These are phyloP conservation scores for Cicer bijugum DNA, from an alignment of 306 rosid species.

Conservation along the genomic window DNA sequence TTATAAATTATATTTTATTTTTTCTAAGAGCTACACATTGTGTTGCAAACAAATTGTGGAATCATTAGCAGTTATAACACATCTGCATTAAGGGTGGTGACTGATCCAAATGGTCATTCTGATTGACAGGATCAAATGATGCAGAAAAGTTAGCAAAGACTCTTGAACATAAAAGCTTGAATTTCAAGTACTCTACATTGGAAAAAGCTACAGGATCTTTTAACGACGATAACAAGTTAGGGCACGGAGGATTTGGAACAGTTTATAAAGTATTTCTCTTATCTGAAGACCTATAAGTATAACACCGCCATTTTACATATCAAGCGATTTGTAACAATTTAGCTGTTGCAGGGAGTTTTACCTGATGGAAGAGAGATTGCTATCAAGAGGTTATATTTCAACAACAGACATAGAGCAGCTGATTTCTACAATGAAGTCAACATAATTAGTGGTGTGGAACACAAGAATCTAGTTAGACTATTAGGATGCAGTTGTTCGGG, in stretches of 20 bases:
- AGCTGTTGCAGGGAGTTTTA: slow-evolving; percentile 56
- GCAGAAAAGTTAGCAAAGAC: slow-evolving; percentile 65
- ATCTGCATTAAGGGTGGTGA: slow-evolving; percentile 1
- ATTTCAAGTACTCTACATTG: slow-evolving; percentile 85
- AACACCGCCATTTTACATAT: slow-evolving; percentile 11
- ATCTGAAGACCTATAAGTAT: slow-evolving; percentile 26
- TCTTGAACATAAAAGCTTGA: slow-evolving; percentile 72
- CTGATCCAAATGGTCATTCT: slow-evolving; percentile 26
- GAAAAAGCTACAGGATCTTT: slow-evolving; percentile 87
- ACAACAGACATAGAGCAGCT: slow-evolving; percentile 83
- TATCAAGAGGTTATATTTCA: slow-evolving; percentile 80
- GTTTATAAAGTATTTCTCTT: slow-evolving; percentile 74
- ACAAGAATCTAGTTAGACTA: slow-evolving; percentile 79
- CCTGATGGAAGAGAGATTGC: slow-evolving; percentile 95
- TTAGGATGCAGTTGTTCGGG: slow-evolving; percentile 93
- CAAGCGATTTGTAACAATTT: slow-evolving; percentile 25
- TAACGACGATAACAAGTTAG: slow-evolving; percentile 67
- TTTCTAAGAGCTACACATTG: neutral
- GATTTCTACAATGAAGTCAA: slow-evolving; percentile 90
- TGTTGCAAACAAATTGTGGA: neutral
- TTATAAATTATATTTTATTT: neutral
- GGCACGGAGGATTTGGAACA: slow-evolving; percentile 96
- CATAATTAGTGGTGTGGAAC: slow-evolving; percentile 85
- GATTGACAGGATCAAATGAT: slow-evolving; percentile 68
- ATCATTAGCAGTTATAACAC: neutral